Percentiles rank a stretch among this genome's conserved stretches.
These are phyloP conservation scores for Eucalyptus dawsonii DNA, from an alignment of 345 rosid genomes.

Conservation along the genomic window DNA sequence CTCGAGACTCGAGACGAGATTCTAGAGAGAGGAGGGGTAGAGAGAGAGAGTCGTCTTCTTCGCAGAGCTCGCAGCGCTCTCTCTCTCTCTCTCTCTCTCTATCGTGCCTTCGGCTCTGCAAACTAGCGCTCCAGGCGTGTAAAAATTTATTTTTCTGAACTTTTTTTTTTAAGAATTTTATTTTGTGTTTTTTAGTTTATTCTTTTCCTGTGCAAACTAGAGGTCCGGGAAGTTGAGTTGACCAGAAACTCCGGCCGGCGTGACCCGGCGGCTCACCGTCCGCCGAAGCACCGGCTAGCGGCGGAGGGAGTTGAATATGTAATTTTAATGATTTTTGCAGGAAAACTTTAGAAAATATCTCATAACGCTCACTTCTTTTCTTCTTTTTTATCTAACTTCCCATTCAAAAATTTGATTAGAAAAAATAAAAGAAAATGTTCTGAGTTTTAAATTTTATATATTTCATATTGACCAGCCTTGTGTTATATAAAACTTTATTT, in stretches of 20 bases:
- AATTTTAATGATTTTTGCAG: not conserved
- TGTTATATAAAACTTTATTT: not conserved
- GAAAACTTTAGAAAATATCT: not conserved
- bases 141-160: too few relatives aligned
- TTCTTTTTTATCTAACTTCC: not conserved
- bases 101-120: not conserved
- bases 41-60: not conserved
- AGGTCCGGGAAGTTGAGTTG: not conserved
- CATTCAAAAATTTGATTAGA: not conserved
- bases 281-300: not conserved
- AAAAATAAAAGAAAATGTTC: not conserved
- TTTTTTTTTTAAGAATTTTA: not conserved
- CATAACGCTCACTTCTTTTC: not conserved
- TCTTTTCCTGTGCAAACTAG: not conserved
- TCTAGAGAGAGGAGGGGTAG: not conserved
- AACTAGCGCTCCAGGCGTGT: not conserved
- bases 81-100: not conserved
- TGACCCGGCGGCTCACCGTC: not conserved
- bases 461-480: not conserved
- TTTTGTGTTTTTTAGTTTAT: not conserved
- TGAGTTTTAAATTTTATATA: not conserved
- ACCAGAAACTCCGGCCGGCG: not conserved
- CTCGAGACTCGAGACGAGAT: not conserved
- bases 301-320: not conserved
- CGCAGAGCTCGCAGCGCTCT: not conserved